Evolutionary conservation across 2,329 filamentous ascomycete species (phyloP).

Genomic region (Aspergillus quadrilineatus): DNA sequence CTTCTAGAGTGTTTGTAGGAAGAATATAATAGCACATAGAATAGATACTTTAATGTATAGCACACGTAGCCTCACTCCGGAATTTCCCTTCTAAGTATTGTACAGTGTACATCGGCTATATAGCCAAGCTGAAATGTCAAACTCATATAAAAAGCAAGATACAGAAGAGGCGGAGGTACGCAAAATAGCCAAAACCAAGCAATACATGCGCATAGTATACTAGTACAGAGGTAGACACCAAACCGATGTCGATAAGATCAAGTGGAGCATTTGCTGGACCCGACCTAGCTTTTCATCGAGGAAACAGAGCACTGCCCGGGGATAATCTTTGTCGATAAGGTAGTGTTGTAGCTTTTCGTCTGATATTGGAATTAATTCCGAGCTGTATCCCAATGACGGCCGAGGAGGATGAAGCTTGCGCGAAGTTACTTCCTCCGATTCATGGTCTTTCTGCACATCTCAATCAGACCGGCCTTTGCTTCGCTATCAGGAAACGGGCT

Average conservation of each 20-base stretch:
- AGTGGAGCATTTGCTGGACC: not conserved
- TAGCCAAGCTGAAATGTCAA: not conserved
- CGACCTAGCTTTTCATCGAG: not conserved
- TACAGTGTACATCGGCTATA: not conserved
- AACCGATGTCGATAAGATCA: not conserved
- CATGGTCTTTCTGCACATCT: conserved; percentile 93
- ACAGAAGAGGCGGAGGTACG: not conserved
- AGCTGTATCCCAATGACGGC: not conserved
- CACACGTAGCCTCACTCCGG: not conserved
- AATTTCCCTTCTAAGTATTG: conserved; percentile 1
- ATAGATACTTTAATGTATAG: too few species aligned
- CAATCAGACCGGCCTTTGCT: conserved; percentile 83
- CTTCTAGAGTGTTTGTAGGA: too few species aligned
- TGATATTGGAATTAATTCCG: not conserved
- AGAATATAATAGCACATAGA: too few species aligned
- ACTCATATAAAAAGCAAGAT: not conserved
- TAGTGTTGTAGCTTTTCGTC: not conserved
- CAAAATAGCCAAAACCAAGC: not conserved
- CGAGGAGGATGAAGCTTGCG: too few species aligned
- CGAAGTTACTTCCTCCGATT: conserved; percentile 71
- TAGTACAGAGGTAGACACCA: conserved; percentile 4
- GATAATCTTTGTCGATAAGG: not conserved
- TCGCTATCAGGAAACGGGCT: conserved; percentile 86
- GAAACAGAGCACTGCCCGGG: not conserved
- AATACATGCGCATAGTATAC: not conserved